These are phyloP conservation scores for Diaporthe sp. DNA, from an alignment of 2,329 filamentous ascomycete species.

Conservation along the genomic window DNA sequence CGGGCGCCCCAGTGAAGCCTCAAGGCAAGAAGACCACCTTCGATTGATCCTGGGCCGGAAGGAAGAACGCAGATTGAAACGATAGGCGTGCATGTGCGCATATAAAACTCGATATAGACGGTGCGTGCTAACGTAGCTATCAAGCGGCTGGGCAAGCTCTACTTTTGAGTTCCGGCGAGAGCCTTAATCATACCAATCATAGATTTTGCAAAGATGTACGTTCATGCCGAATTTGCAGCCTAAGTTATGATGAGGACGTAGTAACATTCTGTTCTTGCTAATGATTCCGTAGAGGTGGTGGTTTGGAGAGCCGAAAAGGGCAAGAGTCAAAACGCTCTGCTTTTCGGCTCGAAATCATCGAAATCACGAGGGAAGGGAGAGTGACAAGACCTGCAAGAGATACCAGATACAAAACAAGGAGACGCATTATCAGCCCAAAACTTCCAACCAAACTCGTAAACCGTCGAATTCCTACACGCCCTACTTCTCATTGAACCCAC, in stretches of 20 bases:
- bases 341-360: background rate
- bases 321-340: background rate
- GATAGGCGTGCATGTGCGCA: background rate
- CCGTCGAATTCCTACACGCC: slow-evolving; percentile 27
- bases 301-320: slow-evolving; percentile 3
- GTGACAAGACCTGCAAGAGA: slow-evolving; percentile 3
- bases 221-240: background rate
- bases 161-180: background rate
- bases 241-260: background rate
- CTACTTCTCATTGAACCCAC: background rate
- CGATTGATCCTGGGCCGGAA: slow-evolving; percentile 59
- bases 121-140: background rate
- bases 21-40: slow-evolving; percentile 87
- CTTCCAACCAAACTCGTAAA: slow-evolving; percentile 22
- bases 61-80: background rate
- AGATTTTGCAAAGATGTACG: background rate
- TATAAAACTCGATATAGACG: background rate
- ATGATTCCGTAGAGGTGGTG: slow-evolving; percentile 28
- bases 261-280: slow-evolving; percentile 35
- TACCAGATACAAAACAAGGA: slow-evolving; percentile 26
- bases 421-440: slow-evolving; percentile 14
- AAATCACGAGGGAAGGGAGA: slow-evolving; percentile 22
- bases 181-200: background rate
- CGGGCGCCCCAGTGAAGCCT: slow-evolving; percentile 81
- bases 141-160: background rate